A percentile compares a stretch with the other conserved stretches of the same genome.
Conservation (phyloP, 495 filamentous ascomycete species). For the Ramalina intermedia region DNA sequence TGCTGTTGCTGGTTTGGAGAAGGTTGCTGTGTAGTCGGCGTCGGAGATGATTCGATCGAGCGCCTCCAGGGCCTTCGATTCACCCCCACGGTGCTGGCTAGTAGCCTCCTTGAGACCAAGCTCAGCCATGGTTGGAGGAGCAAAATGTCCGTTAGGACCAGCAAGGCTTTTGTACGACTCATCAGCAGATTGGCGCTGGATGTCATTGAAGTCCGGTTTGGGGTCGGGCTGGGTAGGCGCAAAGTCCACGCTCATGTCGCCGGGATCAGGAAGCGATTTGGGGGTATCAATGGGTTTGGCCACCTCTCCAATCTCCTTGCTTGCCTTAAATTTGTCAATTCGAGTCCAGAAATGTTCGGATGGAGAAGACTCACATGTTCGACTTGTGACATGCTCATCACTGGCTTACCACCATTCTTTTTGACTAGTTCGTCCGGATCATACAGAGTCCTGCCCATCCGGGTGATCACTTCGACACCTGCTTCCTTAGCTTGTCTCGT, state of each 20-base stretch:
- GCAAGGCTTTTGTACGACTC: slow-evolving; percentile 40
- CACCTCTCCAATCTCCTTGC: slow-evolving; percentile 36
- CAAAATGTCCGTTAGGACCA: slow-evolving; percentile 47
- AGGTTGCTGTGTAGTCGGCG: slow-evolving; percentile 48
- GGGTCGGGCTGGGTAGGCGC: slow-evolving; percentile 30
- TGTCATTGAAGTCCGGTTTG: slow-evolving; percentile 39
- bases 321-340: slow-evolving; percentile 16
- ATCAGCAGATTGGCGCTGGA: slow-evolving; percentile 30
- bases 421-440: slow-evolving; percentile 50
- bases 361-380: slow-evolving; percentile 24
- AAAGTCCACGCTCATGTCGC: slow-evolving; percentile 39
- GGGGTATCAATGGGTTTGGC: slow-evolving; percentile 41
- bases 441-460: slow-evolving; percentile 47
- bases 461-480: slow-evolving; percentile 47
- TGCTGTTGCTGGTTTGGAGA: slow-evolving; percentile 55
- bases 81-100: slow-evolving; percentile 48
- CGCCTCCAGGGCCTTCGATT: slow-evolving; percentile 38
- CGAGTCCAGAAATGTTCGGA: neutral
- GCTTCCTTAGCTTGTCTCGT: slow-evolving; percentile 40
- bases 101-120: slow-evolving; percentile 43
- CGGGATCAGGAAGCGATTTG: slow-evolving; percentile 41
- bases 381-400: slow-evolving; percentile 53
- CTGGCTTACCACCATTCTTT: slow-evolving; percentile 49
- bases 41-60: slow-evolving; percentile 38
- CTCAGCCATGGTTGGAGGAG: slow-evolving; percentile 45